Evolutionary conservation across 495 filamentous ascomycete genomes (phyloP).

Genomic region (Aspergillus homomorphus): DNA sequence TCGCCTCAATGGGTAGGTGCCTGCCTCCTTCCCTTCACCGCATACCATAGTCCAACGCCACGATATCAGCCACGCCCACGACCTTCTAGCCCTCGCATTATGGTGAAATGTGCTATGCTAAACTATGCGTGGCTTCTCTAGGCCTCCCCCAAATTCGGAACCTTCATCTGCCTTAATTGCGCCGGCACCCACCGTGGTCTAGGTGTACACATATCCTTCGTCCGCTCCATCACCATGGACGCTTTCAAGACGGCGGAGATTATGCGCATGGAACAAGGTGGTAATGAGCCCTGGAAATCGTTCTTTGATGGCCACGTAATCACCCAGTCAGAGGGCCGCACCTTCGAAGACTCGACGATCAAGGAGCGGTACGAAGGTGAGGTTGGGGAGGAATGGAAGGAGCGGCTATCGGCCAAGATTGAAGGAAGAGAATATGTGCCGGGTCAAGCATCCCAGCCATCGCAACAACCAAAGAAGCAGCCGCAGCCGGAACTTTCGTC

Average conservation of each 20-base stretch:
- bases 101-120: neutral
- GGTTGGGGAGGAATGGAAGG: conserved; percentile 94
- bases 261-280: conserved; percentile 79
- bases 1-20: conserved; percentile 81
- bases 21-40: neutral
- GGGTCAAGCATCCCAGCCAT: conserved; percentile 43
- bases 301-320: conserved; percentile 75
- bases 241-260: conserved; percentile 88
- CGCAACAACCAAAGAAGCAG: conserved; percentile 34
- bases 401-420: conserved; percentile 78
- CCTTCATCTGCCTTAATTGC: conserved; percentile 96
- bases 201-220: conserved; percentile 97
- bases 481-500: conserved; percentile 21
- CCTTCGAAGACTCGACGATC: conserved; percentile 73
- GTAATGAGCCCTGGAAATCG: conserved; percentile 77
- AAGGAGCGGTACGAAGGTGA: conserved; percentile 82
- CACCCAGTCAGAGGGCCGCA: conserved; percentile 53
- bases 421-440: conserved; percentile 80
- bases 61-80: conserved; percentile 5
- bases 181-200: conserved; percentile 92
- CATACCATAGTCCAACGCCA: conserved; percentile 1
- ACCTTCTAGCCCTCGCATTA: neutral
- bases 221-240: conserved; percentile 95
- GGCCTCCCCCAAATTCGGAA: conserved; percentile 71
- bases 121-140: conserved; percentile 17